Conservation (phyloP, 345 rosid species). For the Sonneratia alba region DNA sequence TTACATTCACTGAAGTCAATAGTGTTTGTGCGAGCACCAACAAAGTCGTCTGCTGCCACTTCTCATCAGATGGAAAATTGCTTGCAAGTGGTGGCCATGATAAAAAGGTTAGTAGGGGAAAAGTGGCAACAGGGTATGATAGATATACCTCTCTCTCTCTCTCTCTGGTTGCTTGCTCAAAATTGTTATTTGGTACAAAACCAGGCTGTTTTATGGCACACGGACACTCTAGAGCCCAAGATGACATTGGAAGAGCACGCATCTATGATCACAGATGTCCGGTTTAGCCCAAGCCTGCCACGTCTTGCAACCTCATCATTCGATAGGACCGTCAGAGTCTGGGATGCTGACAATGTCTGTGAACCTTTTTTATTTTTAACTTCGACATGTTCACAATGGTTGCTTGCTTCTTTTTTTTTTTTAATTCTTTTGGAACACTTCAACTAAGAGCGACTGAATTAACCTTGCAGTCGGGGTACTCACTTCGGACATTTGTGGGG, state of each 20-base stretch:
- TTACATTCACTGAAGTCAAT: slow-evolving; percentile 22
- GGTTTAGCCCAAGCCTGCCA: slow-evolving; percentile 84
- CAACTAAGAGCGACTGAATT: neutral
- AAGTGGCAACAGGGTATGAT: neutral
- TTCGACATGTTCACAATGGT: neutral
- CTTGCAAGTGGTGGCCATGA: slow-evolving; percentile 98
- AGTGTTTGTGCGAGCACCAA: slow-evolving; percentile 68
- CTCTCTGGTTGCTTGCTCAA: neutral
- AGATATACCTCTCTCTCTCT: neutral
- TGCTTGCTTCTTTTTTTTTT: neutral
- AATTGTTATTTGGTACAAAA: slow-evolving; percentile 9
- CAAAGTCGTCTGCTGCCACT: slow-evolving; percentile 82
- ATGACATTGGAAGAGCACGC: slow-evolving; percentile 79
- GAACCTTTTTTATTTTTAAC: slow-evolving; percentile 4
- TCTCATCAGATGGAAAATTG: slow-evolving; percentile 92
- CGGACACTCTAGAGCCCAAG: slow-evolving; percentile 65
- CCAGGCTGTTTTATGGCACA: slow-evolving; percentile 83
- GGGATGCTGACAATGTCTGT: slow-evolving; percentile 96
- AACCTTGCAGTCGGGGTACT: slow-evolving; percentile 65
- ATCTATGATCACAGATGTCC: slow-evolving; percentile 73
- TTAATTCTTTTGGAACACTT: neutral
- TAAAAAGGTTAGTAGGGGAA: slow-evolving; percentile 52
- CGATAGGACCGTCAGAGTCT: slow-evolving; percentile 93
- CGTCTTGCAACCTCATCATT: slow-evolving; percentile 94
- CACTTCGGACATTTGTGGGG: slow-evolving; percentile 76